Conservation (phyloP, 2,329 filamentous ascomycete genomes). For the Penicillium brasilianum region DNA sequence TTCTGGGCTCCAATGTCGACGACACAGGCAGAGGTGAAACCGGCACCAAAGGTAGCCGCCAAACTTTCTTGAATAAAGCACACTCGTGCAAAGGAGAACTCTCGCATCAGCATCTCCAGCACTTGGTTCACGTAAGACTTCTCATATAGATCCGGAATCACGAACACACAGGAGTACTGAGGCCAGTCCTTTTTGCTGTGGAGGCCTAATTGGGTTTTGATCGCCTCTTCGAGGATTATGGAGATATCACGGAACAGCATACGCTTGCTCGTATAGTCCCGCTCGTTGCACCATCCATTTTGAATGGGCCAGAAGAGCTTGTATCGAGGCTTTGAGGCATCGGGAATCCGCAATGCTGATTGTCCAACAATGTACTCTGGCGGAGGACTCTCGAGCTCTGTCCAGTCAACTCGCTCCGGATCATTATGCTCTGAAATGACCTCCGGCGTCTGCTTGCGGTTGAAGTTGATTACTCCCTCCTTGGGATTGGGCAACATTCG, state of each 20-base stretch:
- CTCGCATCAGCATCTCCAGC: slow-evolving; percentile 81
- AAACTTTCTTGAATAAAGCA: slow-evolving; percentile 97
- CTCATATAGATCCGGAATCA: slow-evolving; percentile 96
- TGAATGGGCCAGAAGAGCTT: slow-evolving; percentile 91
- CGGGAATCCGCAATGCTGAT: slow-evolving; percentile 82
- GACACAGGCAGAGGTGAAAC: slow-evolving; percentile 91
- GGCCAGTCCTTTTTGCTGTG: slow-evolving; percentile 78
- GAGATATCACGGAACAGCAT: slow-evolving; percentile 87
- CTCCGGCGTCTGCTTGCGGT: slow-evolving; percentile 80
- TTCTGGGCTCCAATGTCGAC: slow-evolving; percentile 97
- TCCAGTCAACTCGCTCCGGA: slow-evolving; percentile 92
- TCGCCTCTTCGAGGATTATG: slow-evolving; percentile 81
- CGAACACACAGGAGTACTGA: slow-evolving; percentile 94
- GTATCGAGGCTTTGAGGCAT: slow-evolving; percentile 86
- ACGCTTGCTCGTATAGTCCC: slow-evolving; percentile 79
- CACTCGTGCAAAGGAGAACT: slow-evolving; percentile 86
- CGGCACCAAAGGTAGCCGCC: slow-evolving; percentile 91
- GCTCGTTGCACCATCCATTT: slow-evolving; percentile 86
- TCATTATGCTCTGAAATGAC: slow-evolving; percentile 94
- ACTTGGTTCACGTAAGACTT: slow-evolving; percentile 87
- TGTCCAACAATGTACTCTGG: slow-evolving; percentile 80
- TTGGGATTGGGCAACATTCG: slow-evolving; percentile 97
- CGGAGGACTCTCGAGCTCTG: slow-evolving; percentile 72
- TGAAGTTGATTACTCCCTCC: slow-evolving; percentile 93
- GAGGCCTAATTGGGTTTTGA: slow-evolving; percentile 82